Percentiles rank a stretch among this genome's conserved stretches.
Evolutionary conservation across 1,139 yeast species (phyloP).

Genomic region (Pichia sp.): DNA sequence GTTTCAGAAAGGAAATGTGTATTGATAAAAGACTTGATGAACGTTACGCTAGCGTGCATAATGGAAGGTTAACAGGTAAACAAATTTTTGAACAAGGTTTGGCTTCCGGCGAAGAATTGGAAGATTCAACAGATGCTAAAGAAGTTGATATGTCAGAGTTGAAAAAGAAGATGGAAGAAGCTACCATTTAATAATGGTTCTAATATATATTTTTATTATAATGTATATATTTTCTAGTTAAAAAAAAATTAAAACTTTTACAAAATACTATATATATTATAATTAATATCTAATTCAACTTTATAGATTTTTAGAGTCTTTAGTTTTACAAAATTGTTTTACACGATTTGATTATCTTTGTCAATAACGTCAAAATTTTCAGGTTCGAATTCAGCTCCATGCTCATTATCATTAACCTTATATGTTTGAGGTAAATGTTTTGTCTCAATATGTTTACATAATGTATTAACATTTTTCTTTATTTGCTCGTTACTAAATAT

Average conservation of each 20-base stretch:
- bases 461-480: neutral
- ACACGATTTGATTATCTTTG: no score
- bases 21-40: slow-evolving; percentile 44
- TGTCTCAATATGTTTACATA: neutral
- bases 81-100: slow-evolving; percentile 88
- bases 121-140: slow-evolving; percentile 32
- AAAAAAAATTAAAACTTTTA: no score
- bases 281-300: no score
- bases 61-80: slow-evolving; percentile 75
- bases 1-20: slow-evolving; percentile 70
- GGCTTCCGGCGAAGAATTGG: slow-evolving; percentile 38
- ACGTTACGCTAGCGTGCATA: slow-evolving; percentile 53
- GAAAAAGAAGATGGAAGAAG: slow-evolving; percentile 17
- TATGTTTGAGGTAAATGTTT: neutral
- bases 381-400: no score
- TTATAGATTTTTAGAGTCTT: no score
- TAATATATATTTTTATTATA: no score
- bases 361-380: no score
- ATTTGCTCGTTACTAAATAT: neutral
- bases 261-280: no score
- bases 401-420: neutral
- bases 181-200: slow-evolving; percentile 8
- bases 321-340: no score
- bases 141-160: slow-evolving; percentile 20
- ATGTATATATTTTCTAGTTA: no score